A percentile compares a stretch with the other conserved stretches of the same genome.
These are phyloP conservation scores for Elsinoe necatrix DNA, from an alignment of 2,329 filamentous ascomycete genomes.

Conservation along the genomic window DNA sequence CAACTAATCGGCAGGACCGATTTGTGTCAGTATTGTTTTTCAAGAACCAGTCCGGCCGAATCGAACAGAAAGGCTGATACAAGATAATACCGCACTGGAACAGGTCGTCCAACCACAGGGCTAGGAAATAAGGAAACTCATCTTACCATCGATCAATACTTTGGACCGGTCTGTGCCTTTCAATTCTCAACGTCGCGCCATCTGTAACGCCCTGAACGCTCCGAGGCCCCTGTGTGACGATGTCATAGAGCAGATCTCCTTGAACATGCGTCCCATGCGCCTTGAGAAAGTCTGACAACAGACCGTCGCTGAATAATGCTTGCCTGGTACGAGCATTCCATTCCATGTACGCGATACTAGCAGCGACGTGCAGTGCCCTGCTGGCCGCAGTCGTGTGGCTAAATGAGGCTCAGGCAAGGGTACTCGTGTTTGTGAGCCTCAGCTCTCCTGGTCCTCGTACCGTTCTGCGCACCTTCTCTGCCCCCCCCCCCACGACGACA, in stretches of 20 bases:
- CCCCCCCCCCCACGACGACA: not conserved
- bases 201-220: constrained; percentile 9
- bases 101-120: not conserved
- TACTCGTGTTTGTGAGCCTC: not conserved
- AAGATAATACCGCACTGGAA: constrained; percentile 4
- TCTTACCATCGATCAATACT: constrained; percentile 3
- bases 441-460: not conserved
- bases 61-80: constrained; percentile 11
- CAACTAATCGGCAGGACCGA: not conserved
- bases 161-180: constrained; percentile 7
- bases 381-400: not conserved
- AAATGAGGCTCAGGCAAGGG: not conserved
- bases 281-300: not conserved
- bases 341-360: not conserved
- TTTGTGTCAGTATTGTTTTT: constrained; percentile 6
- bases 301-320: not conserved
- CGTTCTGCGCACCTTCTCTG: not conserved
- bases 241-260: constrained; percentile 6
- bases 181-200: constrained; percentile 13
- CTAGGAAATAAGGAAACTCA: constrained; percentile 4
- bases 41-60: constrained; percentile 2
- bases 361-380: not conserved
- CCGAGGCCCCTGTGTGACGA: constrained; percentile 6
- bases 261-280: not conserved
- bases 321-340: not conserved